phyloP scores from a whole-genome alignment of 768 basidiomycete genomes.

The Candolleomyces eurysporus region DNA sequence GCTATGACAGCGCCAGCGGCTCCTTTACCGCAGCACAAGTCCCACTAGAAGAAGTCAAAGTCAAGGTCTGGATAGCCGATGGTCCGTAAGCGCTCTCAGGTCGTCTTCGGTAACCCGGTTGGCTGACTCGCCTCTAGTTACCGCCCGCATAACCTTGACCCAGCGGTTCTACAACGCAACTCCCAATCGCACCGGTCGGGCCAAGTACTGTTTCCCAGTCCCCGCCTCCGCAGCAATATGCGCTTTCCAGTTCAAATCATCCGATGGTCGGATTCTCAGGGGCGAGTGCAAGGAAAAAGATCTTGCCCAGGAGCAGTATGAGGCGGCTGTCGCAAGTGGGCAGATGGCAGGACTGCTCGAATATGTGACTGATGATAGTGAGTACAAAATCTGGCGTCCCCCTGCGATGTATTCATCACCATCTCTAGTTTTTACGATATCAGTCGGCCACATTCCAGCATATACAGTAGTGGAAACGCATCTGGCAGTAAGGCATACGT shows the following conservation, averaged over 20 bases:
- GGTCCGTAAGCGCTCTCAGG: constrained; percentile 24
- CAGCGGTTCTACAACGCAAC: constrained; percentile 42
- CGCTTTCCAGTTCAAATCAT: constrained; percentile 47
- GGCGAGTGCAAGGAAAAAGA: constrained; percentile 51
- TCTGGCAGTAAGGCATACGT: constrained; percentile 37
- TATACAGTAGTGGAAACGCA: constrained; percentile 35
- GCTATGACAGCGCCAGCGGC: not conserved
- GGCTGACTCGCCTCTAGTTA: constrained; percentile 26
- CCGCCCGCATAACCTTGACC: constrained; percentile 39
- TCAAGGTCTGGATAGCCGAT: constrained; percentile 42
- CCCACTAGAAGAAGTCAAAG: constrained; percentile 38
- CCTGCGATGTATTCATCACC: not conserved
- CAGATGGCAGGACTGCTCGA: constrained; percentile 44
- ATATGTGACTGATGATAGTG: constrained; percentile 51
- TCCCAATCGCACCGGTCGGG: constrained; percentile 36
- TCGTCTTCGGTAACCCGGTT: not conserved
- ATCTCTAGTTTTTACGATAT: constrained; percentile 53
- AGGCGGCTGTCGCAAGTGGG: constrained; percentile 38
- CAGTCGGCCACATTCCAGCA: constrained; percentile 52
- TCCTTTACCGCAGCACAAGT: constrained; percentile 23
- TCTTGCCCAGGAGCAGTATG: constrained; percentile 38
- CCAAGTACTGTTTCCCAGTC: constrained; percentile 58
- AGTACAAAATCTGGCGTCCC: constrained; percentile 16
- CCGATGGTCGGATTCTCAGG: constrained; percentile 39
- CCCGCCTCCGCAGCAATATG: constrained; percentile 55